Evolutionary conservation across 805 yeast species (phyloP), one percentile per base, ranked within the genome.

Genomic region (Saccharomyces paradoxus): DNA sequence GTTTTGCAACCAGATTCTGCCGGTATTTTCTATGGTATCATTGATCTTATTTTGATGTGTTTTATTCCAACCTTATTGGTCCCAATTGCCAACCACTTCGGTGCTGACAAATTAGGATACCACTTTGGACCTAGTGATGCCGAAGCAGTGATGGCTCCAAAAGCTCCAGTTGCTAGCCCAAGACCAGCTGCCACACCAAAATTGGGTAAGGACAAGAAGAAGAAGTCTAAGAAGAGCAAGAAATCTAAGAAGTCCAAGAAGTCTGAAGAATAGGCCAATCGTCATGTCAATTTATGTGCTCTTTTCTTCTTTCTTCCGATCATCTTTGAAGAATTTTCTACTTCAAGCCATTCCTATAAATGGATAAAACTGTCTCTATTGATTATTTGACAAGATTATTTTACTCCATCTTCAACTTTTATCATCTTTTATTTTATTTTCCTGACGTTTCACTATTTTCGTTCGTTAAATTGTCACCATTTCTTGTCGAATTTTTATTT

Each of bases 1-100:
- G 79, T 73, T 49, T 77, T 82, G 56, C 79, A 75, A 62, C 81
- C 82, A 46, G 84, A 81, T 64, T 74, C 82, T 32, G 85, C 80
- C 63, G 77, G 79, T 48, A 81, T 77, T 24, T 82, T 81, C 70
- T 80, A 79, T 63, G 86, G 86, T 71, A 69, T 81, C 55, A 67
- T 82, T 57, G 87, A 82, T 68, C 58, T 82, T 47, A 58, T 77
- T 30, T 67, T 73, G 29, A 75, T 82, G 59, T 74, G 64, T 53
- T 52, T 61, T 49, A 47, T 64, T 41, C 72, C 72, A 56, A 55
- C 57, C 41, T 46, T 62, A 13, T 66, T 60, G 37, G 59, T 64
- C 13, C 53, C 59, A 24, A 29, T 67, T 13, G 63, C 63, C 9
- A 53, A 60, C 48, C 55, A 58, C 55, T 55, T 65, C 44, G 65